Base-by-base conservation (phyloP, 2,329 filamentous ascomycete genomes). In the Stylonectria norvegica region DNA sequence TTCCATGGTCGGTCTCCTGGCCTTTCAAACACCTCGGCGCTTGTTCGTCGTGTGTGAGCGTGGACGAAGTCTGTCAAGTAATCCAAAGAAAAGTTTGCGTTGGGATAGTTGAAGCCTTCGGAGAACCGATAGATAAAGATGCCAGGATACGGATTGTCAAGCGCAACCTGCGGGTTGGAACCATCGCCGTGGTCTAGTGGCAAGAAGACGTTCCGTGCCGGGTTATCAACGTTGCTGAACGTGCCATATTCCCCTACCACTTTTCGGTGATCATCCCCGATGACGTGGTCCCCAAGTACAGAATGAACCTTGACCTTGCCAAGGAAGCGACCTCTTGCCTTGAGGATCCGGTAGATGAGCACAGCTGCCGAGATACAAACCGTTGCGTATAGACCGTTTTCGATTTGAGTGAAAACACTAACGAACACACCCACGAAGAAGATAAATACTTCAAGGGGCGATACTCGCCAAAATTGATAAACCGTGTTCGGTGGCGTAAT, bases 21-120 rank as follows among this genome's bases (percentile, higher is more conserved):
- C 3, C 75, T 74, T 4, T 71, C 65, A 55, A 82, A 95, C 2
- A 75, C 69, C 41, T 85, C 70, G 0, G 81, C 71, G 49, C 86
- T 87, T 1, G 88, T 95, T 20, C 88, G 83, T 25, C 85, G 81
- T 3, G 90, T 95, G 45, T 83, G 68, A 30, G 72, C 63, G 51
- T 85, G 84, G 33, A 95, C 79, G 52, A 81, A 78, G 2, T 75
- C 67, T 3, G 81, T 78, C 36, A 95, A 73, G 57, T 88, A 79
- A 57, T 96, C 89, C 41, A 95, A 79, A 49, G 94, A 89, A 61
- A 88, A 83, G 57, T 88, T 88, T 15, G 89, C 89, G 55, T 95
- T 98, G 45, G 91, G 89, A 58, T 97, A 98, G 67, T 93, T 95
- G 74, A 95, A 95, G 30, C 90, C 88, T 68, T 97, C 91, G 0